Evolutionary conservation across 2,329 filamentous ascomycete genomes (phyloP).

Genomic region (Blastomyces gilchristii): DNA sequence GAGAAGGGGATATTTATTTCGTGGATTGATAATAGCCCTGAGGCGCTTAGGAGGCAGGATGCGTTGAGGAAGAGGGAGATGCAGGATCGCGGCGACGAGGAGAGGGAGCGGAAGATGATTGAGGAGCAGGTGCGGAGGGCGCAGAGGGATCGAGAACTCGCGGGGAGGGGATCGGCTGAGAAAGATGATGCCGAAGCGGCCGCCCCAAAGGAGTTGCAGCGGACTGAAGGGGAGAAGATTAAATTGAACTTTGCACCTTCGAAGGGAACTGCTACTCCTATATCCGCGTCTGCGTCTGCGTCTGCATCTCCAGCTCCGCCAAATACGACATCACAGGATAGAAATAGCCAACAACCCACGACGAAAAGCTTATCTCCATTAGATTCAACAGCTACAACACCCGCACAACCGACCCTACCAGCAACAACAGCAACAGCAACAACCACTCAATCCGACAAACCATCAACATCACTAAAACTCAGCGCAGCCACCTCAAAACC

Average conservation of each 20-base stretch:
- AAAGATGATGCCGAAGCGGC: conserved; percentile 6
- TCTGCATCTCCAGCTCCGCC: neutral
- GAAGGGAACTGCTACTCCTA: neutral
- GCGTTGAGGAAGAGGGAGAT: conserved; percentile 73
- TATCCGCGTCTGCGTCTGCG: neutral
- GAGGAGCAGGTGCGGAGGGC: conserved; percentile 74
- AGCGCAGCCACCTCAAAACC: conserved; percentile 10
- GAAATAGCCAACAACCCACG: neutral
- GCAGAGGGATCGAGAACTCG: conserved; percentile 15
- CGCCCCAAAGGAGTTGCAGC: conserved; percentile 12
- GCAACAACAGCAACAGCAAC: conserved; percentile 5
- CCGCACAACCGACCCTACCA: neutral
- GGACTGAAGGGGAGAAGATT: conserved; percentile 15
- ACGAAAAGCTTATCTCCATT: conserved; percentile 2
- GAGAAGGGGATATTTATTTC: conserved; percentile 76
- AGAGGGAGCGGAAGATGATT: conserved; percentile 79
- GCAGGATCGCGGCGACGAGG: conserved; percentile 82
- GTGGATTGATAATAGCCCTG: conserved; percentile 87
- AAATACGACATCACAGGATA: neutral
- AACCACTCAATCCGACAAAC: conserved; percentile 1
- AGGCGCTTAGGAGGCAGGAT: conserved; percentile 69
- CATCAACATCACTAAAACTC: conserved; percentile 8
- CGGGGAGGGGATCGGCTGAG: conserved; percentile 12
- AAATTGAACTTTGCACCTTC: conserved; percentile 13
- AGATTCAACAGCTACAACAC: neutral